Evolutionary conservation across 2,329 filamentous ascomycete species (phyloP).

Genomic region (Fusarium pseudocircinatum): DNA sequence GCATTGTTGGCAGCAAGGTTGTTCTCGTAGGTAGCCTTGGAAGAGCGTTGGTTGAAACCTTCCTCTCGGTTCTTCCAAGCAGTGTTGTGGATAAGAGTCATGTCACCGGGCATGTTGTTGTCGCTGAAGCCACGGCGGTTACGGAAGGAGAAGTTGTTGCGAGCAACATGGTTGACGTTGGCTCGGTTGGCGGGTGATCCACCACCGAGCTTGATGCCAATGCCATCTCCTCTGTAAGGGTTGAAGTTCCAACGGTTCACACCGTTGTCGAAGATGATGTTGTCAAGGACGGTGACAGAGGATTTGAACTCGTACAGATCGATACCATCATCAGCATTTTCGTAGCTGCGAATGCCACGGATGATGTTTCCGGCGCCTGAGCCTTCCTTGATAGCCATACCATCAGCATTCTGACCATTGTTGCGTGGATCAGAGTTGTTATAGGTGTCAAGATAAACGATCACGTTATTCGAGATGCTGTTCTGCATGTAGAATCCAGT

Average conservation of each 20-base stretch:
- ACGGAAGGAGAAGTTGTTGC: constrained; percentile 40
- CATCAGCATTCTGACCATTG: constrained; percentile 60
- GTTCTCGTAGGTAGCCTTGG: background rate
- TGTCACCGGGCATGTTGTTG: background rate
- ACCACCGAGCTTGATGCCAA: constrained; percentile 57
- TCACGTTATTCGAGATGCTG: constrained; percentile 46
- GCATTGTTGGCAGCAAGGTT: background rate
- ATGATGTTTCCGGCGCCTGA: constrained; percentile 56
- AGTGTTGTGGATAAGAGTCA: background rate
- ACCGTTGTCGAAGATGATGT: constrained; percentile 57
- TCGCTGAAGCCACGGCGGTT: background rate
- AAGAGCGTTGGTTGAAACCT: background rate
- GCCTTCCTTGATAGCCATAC: constrained; percentile 58
- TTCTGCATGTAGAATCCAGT: constrained; percentile 49
- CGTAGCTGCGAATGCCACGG: constrained; percentile 55
- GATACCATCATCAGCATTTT: constrained; percentile 58
- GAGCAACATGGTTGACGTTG: constrained; percentile 52
- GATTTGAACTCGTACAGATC: constrained; percentile 48
- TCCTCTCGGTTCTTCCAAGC: background rate
- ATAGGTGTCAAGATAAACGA: constrained; percentile 53
- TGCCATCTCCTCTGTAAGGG: constrained; percentile 55
- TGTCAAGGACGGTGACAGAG: constrained; percentile 50
- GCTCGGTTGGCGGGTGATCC: constrained; percentile 38
- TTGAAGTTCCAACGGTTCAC: constrained; percentile 55
- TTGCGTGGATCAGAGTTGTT: constrained; percentile 57